Evolutionary conservation across 345 rosid genomes (phyloP).

Genomic region (Aquilaria yunnanensis): DNA sequence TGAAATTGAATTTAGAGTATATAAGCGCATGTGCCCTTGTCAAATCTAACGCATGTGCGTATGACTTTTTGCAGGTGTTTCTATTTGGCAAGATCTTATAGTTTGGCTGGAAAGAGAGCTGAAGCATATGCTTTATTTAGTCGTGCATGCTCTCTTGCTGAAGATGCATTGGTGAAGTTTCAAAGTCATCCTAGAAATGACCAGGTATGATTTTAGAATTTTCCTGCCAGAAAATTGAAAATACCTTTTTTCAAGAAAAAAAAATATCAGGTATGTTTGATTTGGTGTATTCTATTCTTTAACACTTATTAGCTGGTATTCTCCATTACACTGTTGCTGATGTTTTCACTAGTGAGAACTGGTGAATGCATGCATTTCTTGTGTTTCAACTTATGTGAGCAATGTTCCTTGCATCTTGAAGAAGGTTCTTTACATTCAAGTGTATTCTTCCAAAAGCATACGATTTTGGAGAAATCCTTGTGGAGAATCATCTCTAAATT

Average conservation of each 20-base stretch:
- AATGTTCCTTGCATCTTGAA: background rate
- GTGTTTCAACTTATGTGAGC: background rate
- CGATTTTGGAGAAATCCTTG: no score
- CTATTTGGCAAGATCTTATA: conserved; percentile 84
- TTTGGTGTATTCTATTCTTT: background rate
- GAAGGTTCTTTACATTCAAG: background rate
- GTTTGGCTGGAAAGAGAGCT: conserved; percentile 82
- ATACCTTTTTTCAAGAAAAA: background rate
- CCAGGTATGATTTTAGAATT: conserved; percentile 35
- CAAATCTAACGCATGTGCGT: conserved; percentile 11
- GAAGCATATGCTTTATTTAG: conserved; percentile 79
- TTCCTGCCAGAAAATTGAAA: background rate
- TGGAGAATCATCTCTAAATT: background rate
- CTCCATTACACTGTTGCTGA: background rate
- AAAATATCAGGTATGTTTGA: background rate
- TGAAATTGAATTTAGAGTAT: background rate
- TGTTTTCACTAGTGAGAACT: background rate
- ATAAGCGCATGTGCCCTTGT: background rate
- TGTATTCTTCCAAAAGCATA: background rate
- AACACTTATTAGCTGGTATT: background rate
- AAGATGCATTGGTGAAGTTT: conserved; percentile 56
- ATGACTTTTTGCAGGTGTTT: conserved; percentile 64
- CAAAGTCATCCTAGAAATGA: conserved; percentile 30
- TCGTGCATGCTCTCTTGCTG: conserved; percentile 74
- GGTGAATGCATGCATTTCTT: conserved; percentile 1